Evolutionary conservation across 208 protist species (phyloP), one percentile per base, ranked within the genome.

Genomic region (Crithidia acanthocephali): DNA sequence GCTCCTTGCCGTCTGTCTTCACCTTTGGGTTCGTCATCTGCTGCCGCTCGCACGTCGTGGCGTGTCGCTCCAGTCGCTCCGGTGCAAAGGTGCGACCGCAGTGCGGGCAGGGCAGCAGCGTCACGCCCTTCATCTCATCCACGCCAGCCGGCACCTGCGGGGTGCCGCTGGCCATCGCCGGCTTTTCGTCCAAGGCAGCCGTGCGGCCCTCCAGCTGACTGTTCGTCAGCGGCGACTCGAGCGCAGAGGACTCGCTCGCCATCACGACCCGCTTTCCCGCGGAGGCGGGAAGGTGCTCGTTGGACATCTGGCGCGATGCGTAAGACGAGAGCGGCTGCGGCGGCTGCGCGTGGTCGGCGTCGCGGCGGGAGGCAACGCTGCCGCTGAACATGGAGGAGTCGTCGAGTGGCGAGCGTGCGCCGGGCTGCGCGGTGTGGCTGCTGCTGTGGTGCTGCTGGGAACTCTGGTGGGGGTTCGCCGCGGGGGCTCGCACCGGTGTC

Each of bases 11-110:
- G 48, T 69, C 47, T 18, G 55, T 25, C 60, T 48, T 75, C 5
- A 30, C 10, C 59, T 71, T 79, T 1, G 27, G 45, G 28, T 18
- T 52, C 2, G 65, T 57, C 42, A 76, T 23, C 23, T 64, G 62
- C 13, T 80, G 66, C 20, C 70, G 60, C 47, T 75, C 64, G 62
- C 91, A 95, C 1, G 85, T 76, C 9, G 48, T 65, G 4, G 81
- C 77, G 59, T 95, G 91, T 20, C 85, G 79, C 15, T 82, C 74
- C 40, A 92, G 74, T 0, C 84, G 82, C 25, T 80, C 79, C 2
- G 75, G 37, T 1, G 84, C 84, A 61, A 93, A 95, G 15, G 74
- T 86, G 56, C 91, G 85, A 51, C 86, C 86, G 62, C 91, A 95
- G 68, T 88, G 70, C 9, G 85, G 84, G 63, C 91, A 95, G 23